These are phyloP conservation scores for Corynascus novoguineensis DNA, from an alignment of 495 filamentous ascomycete genomes.

Conservation along the genomic window DNA sequence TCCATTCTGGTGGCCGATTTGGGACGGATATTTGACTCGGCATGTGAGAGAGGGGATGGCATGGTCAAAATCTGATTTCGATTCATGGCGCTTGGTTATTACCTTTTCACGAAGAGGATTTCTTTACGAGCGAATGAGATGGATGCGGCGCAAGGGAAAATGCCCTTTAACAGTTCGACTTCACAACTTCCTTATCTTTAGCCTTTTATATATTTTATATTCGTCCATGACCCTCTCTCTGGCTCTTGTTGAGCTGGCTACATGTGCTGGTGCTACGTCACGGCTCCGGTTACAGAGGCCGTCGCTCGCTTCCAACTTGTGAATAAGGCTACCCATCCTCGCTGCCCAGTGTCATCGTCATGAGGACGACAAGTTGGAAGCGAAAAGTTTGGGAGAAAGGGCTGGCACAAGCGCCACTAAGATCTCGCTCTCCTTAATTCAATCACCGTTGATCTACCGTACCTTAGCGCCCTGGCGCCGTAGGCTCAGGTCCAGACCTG, in stretches of 20 bases:
- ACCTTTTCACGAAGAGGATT: constrained; percentile 7
- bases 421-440: neutral
- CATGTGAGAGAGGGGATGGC: constrained; percentile 6
- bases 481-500: no score
- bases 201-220: constrained; percentile 12
- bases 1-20: constrained; percentile 6
- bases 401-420: constrained; percentile 6
- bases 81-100: constrained; percentile 4
- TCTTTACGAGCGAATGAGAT: constrained; percentile 15
- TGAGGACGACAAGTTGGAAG: no score
- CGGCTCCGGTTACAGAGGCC: no score
- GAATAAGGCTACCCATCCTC: no score
- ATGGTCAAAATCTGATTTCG: constrained; percentile 15
- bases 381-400: neutral
- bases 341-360: no score
- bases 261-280: no score
- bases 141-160: constrained; percentile 6
- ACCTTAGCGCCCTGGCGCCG: neutral
- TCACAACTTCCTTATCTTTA: constrained; percentile 11
- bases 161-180: no score
- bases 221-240: constrained; percentile 24
- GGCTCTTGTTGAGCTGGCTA: neutral
- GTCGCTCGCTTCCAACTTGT: no score
- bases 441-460: neutral
- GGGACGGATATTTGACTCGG: constrained; percentile 15